phyloP scores from a whole-genome alignment of 208 protist species.

The Crithidia sp. region DNA sequence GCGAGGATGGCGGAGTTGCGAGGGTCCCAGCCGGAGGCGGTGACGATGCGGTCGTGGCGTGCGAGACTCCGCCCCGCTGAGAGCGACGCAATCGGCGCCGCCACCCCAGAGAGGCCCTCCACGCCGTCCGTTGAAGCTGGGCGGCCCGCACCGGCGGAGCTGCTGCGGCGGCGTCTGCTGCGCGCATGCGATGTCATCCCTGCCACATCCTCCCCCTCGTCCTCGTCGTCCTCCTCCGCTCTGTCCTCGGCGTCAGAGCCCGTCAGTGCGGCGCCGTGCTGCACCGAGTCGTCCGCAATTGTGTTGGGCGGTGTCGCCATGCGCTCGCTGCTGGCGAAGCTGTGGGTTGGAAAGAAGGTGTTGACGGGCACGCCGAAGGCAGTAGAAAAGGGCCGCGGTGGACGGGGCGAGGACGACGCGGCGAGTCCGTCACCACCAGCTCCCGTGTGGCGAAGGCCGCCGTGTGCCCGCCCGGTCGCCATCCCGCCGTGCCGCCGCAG shows the following conservation, averaged over 20 bases:
- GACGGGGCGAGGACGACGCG: conserved; percentile 3
- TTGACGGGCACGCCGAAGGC: conserved; percentile 9
- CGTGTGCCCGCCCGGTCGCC: not conserved
- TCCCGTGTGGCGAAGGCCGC: not conserved
- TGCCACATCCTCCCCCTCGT: conserved; percentile 6
- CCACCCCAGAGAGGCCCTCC: conserved; percentile 4
- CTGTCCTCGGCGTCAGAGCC: conserved; percentile 3
- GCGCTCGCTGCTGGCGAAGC: conserved; percentile 20
- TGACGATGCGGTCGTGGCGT: conserved; percentile 32
- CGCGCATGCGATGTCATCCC: not conserved
- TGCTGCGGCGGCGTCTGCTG: not conserved
- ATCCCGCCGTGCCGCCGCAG: conserved; percentile 3
- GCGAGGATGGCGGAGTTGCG: conserved; percentile 59
- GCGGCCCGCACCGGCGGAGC: conserved; percentile 1
- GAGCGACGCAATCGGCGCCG: conserved; percentile 13
- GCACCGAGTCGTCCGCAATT: conserved; percentile 2
- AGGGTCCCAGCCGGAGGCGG: conserved; percentile 68
- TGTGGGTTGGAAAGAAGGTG: conserved; percentile 15
- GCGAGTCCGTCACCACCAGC: not conserved
- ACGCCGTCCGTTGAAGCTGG: conserved; percentile 10
- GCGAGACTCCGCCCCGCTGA: not conserved
- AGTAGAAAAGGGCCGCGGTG: conserved; percentile 17
- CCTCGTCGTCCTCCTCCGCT: conserved; percentile 12
- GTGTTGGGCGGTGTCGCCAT: conserved; percentile 17
- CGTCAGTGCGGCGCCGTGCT: not conserved